Conservation (phyloP, 441 rosid species). For the Pelargonium fulgidum region DNA sequence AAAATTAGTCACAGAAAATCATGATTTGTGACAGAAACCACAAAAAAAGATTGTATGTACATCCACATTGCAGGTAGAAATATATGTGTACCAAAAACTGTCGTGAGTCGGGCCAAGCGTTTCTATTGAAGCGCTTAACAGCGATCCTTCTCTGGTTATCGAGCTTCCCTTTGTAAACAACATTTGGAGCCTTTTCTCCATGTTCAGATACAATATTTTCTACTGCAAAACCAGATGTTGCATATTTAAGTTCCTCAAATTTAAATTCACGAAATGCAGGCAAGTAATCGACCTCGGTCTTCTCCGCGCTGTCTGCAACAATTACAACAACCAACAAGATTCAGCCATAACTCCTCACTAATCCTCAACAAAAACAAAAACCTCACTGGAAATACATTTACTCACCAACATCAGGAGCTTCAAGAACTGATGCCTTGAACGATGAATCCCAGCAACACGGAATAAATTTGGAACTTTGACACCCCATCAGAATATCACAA, state of each 20-base stretch:
- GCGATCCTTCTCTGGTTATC: slow-evolving; percentile 59
- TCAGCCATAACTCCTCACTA: not conserved
- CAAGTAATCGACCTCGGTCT: slow-evolving; percentile 40
- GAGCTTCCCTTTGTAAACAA: slow-evolving; percentile 61
- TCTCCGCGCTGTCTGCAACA: slow-evolving; percentile 51
- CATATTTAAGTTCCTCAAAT: slow-evolving; percentile 60
- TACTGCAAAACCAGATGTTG: slow-evolving; percentile 59
- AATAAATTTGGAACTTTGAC: slow-evolving; percentile 58
- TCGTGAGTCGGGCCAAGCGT: slow-evolving; percentile 62
- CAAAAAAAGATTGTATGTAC: not conserved
- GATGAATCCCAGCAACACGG: slow-evolving; percentile 61
- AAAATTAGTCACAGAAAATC: not conserved
- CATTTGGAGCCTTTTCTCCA: slow-evolving; percentile 73
- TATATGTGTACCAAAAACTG: slow-evolving; percentile 49
- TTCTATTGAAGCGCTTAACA: slow-evolving; percentile 58
- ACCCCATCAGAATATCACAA: slow-evolving; percentile 48
- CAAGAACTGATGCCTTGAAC: slow-evolving; percentile 50
- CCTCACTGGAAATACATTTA: slow-evolving; percentile 8
- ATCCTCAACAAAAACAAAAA: not conserved
- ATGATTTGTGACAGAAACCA: not conserved
- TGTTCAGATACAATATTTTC: slow-evolving; percentile 71
- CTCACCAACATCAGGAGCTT: slow-evolving; percentile 58
- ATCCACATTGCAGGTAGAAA: not conserved
- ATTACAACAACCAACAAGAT: slow-evolving; percentile 13
- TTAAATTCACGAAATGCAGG: slow-evolving; percentile 72